These are phyloP conservation scores for Pythium brassicae DNA, from an alignment of 352 stramenopile genomes.

Conservation along the genomic window DNA sequence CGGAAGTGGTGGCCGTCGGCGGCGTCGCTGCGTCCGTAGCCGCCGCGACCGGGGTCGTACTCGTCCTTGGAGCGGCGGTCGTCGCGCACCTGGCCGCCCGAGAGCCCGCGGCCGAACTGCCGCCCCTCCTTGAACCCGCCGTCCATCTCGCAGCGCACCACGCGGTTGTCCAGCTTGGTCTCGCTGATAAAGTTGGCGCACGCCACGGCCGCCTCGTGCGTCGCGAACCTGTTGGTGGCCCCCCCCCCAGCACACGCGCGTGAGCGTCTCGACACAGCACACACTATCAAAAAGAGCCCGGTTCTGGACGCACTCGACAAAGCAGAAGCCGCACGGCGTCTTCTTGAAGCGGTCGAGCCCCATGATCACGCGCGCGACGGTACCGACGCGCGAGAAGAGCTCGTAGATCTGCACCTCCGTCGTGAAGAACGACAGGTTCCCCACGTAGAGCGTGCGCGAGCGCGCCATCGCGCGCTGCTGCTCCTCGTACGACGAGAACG, in stretches of 20 bases:
- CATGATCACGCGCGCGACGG: slow-evolving; percentile 93
- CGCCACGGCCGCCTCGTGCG: slow-evolving; percentile 64
- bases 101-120: slow-evolving; percentile 80
- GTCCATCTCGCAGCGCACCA: slow-evolving; percentile 88
- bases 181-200: slow-evolving; percentile 82
- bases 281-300: neutral
- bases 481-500: slow-evolving; percentile 88
- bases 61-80: slow-evolving; percentile 82
- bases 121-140: slow-evolving; percentile 81
- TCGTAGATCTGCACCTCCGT: slow-evolving; percentile 93
- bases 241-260: neutral
- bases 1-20: slow-evolving; percentile 70
- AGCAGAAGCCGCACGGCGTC: slow-evolving; percentile 97
- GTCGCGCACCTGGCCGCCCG: slow-evolving; percentile 81
- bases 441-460: slow-evolving; percentile 95
- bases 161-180: slow-evolving; percentile 85
- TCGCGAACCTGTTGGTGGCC: slow-evolving; percentile 38
- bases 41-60: slow-evolving; percentile 75
- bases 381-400: slow-evolving; percentile 92
- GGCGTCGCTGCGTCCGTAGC: slow-evolving; percentile 68
- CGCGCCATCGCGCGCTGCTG: slow-evolving; percentile 91
- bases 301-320: slow-evolving; percentile 88
- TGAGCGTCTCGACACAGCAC: neutral
- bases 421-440: slow-evolving; percentile 97
- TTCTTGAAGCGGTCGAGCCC: slow-evolving; percentile 95